Conservation (phyloP, 1,284 basidiomycete species). For the Irpex sp. region DNA sequence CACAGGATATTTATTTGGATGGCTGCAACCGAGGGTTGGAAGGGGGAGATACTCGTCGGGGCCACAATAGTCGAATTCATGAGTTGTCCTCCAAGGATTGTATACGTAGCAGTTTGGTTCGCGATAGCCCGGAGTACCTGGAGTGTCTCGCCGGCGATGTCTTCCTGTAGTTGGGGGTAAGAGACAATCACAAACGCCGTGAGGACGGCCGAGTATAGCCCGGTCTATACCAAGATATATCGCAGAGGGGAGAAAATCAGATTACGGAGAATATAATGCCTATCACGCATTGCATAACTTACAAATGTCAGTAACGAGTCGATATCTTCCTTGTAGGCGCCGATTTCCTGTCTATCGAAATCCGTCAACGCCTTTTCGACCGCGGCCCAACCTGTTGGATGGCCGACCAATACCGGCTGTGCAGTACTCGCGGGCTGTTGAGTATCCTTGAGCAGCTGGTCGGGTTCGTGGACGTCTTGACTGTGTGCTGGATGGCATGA, state of each 20-base stretch:
- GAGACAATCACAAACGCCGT: constrained; percentile 21
- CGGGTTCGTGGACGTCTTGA: too few relatives aligned
- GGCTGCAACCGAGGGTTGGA: background rate
- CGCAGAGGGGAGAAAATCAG: background rate
- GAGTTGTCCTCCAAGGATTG: too few relatives aligned
- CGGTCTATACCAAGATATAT: constrained; percentile 9
- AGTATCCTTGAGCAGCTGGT: too few relatives aligned
- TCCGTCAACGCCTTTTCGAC: background rate
- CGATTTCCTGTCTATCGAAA: constrained; percentile 5
- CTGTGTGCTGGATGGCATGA: too few relatives aligned
- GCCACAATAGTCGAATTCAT: background rate
- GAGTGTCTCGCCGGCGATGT: too few relatives aligned
- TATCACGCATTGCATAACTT: background rate
- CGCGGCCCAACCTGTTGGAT: background rate
- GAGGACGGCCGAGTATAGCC: constrained; percentile 23
- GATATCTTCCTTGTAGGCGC: constrained; percentile 1
- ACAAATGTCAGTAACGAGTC: constrained; percentile 5
- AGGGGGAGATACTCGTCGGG: background rate
- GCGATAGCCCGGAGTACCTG: too few relatives aligned
- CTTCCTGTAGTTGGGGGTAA: constrained; percentile 11
- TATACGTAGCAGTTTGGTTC: too few relatives aligned
- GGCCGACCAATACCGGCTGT: too few relatives aligned
- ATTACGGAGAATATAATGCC: background rate
- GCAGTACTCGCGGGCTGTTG: too few relatives aligned
- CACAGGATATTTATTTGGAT: constrained; percentile 18